Evolutionary conservation across 306 rosid species (phyloP).

Genomic region (Bauhinia variegata): DNA sequence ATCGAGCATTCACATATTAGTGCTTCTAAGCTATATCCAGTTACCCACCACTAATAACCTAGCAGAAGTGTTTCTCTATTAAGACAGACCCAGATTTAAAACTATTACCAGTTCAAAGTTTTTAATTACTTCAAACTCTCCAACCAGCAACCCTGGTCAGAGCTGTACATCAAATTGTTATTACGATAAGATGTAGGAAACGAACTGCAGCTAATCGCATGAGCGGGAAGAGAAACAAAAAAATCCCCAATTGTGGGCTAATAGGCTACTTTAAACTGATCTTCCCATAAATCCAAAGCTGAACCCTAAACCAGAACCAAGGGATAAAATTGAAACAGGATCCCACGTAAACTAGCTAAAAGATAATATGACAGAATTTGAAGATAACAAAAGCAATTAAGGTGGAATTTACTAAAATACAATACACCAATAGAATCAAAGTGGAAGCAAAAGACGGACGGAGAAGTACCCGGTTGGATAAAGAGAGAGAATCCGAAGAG

Average conservation of each 20-base stretch:
- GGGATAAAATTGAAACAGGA: conserved; percentile 11
- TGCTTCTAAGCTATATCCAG: neutral
- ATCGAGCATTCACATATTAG: neutral
- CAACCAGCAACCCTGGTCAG: conserved; percentile 11
- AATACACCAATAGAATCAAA: neutral
- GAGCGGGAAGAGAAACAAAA: conserved; percentile 7
- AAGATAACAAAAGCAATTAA: conserved; percentile 7
- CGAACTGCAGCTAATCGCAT: conserved; percentile 17
- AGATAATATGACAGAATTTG: conserved; percentile 5
- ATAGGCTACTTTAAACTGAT: conserved; percentile 7
- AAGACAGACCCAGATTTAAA: conserved; percentile 7
- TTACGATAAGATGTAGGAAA: conserved; percentile 10
- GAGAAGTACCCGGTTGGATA: conserved; percentile 12
- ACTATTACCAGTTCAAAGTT: conserved; percentile 27
- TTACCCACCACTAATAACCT: conserved; percentile 2
- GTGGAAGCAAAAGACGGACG: neutral
- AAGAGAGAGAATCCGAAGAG: conserved; percentile 8
- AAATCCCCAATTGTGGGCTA: conserved; percentile 10
- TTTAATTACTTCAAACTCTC: neutral
- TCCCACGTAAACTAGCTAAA: neutral
- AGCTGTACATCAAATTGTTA: conserved; percentile 12
- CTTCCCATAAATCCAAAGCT: conserved; percentile 9
- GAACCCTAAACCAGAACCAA: conserved; percentile 22
- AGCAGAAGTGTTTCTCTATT: neutral
- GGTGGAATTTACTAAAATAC: conserved; percentile 5